A percentile compares a stretch with the other conserved stretches of the same genome.
These are phyloP conservation scores for Microstegium vimineum DNA, from an alignment of 176 grass and related monocot genomes.

Conservation along the genomic window DNA sequence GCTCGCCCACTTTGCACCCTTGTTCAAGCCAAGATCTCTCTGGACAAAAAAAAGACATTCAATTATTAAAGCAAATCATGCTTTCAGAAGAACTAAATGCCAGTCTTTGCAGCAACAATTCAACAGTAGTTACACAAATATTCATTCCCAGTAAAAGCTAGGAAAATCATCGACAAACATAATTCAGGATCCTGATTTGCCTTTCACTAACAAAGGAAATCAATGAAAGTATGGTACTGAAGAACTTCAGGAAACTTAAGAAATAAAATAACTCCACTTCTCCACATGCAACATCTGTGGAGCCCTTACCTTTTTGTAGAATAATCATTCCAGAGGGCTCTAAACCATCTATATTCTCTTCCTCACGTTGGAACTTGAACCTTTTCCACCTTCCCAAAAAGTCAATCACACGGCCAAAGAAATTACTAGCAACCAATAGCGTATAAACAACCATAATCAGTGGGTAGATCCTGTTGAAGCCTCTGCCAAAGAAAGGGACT, in stretches of 20 bases:
- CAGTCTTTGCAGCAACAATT: background rate
- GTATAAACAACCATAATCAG: slow-evolving; percentile 99
- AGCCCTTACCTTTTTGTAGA: slow-evolving; percentile 82
- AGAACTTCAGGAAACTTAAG: background rate
- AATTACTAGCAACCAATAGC: slow-evolving; percentile 87
- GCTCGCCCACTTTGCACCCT: slow-evolving; percentile 93
- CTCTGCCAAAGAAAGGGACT: slow-evolving; percentile 98
- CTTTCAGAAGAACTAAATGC: background rate
- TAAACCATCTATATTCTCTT: slow-evolving; percentile 83
- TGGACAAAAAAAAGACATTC: slow-evolving; percentile 30
- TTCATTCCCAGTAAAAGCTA: slow-evolving; percentile 12
- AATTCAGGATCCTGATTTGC: background rate
- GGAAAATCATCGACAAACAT: background rate
- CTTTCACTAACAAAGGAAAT: slow-evolving; percentile 9
- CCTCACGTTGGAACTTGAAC: slow-evolving; percentile 84
- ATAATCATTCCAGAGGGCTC: slow-evolving; percentile 96
- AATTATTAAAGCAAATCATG: background rate
- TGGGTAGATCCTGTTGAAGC: slow-evolving; percentile 99
- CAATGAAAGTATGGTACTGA: background rate
- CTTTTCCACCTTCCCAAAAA: slow-evolving; percentile 97
- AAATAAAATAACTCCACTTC: background rate
- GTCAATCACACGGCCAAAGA: slow-evolving; percentile 88
- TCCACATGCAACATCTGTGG: slow-evolving; percentile 10
- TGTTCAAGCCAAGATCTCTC: slow-evolving; percentile 96
- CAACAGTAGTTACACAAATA: slow-evolving; percentile 15